Percentiles rank a stretch among this genome's conserved stretches.
These are phyloP conservation scores for Blepharisma stoltei DNA, from an alignment of 73 alveolate genomes.

Conservation along the genomic window DNA sequence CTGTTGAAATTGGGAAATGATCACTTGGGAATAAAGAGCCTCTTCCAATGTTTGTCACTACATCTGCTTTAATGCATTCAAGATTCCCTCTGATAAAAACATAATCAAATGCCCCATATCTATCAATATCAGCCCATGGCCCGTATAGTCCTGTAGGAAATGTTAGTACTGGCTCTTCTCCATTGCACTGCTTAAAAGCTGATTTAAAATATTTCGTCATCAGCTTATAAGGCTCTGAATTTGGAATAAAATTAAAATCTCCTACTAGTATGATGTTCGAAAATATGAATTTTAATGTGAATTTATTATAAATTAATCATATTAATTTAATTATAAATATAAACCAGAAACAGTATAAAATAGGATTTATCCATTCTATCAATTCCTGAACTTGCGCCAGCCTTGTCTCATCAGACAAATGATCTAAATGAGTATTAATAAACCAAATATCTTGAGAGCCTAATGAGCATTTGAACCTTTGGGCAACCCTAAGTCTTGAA, in stretches of 20 bases:
- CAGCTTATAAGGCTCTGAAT: constrained; percentile 41
- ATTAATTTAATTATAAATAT: no score
- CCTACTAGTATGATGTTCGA: constrained; percentile 56
- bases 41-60: not conserved
- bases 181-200: constrained; percentile 40
- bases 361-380: constrained; percentile 34
- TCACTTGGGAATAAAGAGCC: constrained; percentile 2
- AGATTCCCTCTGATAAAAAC: constrained; percentile 36
- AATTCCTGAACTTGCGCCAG: constrained; percentile 41
- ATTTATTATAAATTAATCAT: no score
- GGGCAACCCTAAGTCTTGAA: constrained; percentile 41
- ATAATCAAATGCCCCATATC: constrained; percentile 65
- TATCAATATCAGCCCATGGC: constrained; percentile 73
- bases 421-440: constrained; percentile 71
- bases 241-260: constrained; percentile 62
- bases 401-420: constrained; percentile 47
- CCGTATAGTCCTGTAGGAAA: constrained; percentile 79
- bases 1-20: constrained; percentile 5
- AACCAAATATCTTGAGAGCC: constrained; percentile 21
- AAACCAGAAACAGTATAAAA: no score
- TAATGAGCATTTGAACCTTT: constrained; percentile 41
- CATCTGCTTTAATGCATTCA: not conserved
- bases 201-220: constrained; percentile 50
- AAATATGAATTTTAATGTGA: no score
- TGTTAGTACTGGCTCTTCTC: constrained; percentile 68